These are phyloP conservation scores for Skeletonema grethae DNA, from an alignment of 108 stramenopile genomes.

Conservation along the genomic window DNA sequence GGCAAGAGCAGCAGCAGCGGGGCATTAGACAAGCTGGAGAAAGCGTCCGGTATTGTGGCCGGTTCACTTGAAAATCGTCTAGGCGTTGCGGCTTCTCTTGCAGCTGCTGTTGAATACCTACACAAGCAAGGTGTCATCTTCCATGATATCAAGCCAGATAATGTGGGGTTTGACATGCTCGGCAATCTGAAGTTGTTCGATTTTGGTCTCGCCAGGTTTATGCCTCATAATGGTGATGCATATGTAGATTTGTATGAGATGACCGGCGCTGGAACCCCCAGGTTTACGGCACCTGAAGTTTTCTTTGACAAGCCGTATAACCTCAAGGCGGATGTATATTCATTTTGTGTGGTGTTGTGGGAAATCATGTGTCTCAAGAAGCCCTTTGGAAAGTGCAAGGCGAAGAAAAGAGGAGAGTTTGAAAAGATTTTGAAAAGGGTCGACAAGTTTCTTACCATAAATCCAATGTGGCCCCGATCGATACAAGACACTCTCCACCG, in stretches of 20 bases:
- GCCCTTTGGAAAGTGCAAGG: slow-evolving; percentile 23
- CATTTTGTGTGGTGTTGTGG: slow-evolving; percentile 5
- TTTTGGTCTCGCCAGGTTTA: background rate
- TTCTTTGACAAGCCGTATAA: slow-evolving; percentile 65
- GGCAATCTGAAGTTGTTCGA: background rate
- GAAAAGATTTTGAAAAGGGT: background rate
- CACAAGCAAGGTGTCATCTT: slow-evolving; percentile 73
- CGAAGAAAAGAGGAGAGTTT: background rate
- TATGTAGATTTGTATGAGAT: slow-evolving; percentile 64
- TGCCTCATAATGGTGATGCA: slow-evolving; percentile 58
- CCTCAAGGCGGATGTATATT: slow-evolving; percentile 22
- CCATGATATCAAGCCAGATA: slow-evolving; percentile 57
- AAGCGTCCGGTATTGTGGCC: background rate
- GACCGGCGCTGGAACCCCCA: slow-evolving; percentile 71
- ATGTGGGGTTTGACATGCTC: background rate
- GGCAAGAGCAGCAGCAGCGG: background rate
- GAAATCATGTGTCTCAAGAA: background rate
- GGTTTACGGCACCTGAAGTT: slow-evolving; percentile 29
- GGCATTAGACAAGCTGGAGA: too few species aligned
- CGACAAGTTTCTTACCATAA: background rate
- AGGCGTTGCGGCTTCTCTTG: background rate
- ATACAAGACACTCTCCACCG: background rate
- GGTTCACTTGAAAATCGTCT: background rate
- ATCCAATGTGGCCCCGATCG: background rate
- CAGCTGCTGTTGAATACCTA: slow-evolving; percentile 71